These are phyloP conservation scores for Lasiosphaeriaceae sp. DNA, from an alignment of 495 filamentous ascomycete species.

Conservation along the genomic window DNA sequence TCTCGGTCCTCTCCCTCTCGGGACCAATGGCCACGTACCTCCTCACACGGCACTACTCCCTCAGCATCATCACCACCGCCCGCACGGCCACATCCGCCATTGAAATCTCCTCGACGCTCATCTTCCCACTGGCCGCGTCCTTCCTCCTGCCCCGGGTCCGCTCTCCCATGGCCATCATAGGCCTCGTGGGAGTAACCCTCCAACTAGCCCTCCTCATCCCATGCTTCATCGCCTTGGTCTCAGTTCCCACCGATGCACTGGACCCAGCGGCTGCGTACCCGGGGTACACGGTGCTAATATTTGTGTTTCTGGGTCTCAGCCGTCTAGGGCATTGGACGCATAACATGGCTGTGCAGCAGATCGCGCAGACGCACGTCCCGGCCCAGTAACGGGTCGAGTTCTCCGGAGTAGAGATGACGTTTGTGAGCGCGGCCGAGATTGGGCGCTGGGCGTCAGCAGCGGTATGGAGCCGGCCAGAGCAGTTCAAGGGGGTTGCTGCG, in stretches of 20 bases:
- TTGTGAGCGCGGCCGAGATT: conserved; percentile 31
- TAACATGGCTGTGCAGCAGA: conserved; percentile 35
- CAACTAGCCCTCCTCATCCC: conserved; percentile 8
- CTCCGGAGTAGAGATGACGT: conserved; percentile 32
- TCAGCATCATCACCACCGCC: conserved; percentile 8
- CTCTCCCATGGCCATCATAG: conserved; percentile 8
- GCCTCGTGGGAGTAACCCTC: conserved; percentile 6
- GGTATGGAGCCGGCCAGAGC: conserved; percentile 21
- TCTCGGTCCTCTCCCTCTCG: conserved; percentile 12
- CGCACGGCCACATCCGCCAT: conserved; percentile 8
- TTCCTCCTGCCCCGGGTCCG: conserved; percentile 3
- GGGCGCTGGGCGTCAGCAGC: conserved; percentile 22
- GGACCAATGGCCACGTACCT: conserved; percentile 15
- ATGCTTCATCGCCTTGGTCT: conserved; percentile 8
- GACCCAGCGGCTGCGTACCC: conserved; percentile 7
- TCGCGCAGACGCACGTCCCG: conserved; percentile 30
- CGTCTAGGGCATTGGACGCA: conserved; percentile 36
- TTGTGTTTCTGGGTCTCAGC: conserved; percentile 34
- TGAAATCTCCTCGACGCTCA: conserved; percentile 8
- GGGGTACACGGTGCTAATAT: conserved; percentile 17
- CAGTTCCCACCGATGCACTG: background rate
- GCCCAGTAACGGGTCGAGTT: conserved; percentile 27
- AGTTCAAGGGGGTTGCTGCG: conserved; percentile 31
- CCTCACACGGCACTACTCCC: conserved; percentile 7
- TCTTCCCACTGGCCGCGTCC: conserved; percentile 10